A percentile compares a stretch with the other conserved stretches of the same genome.
These are phyloP conservation scores for Salix suchowensis DNA, from an alignment of 345 rosid species.

Conservation along the genomic window DNA sequence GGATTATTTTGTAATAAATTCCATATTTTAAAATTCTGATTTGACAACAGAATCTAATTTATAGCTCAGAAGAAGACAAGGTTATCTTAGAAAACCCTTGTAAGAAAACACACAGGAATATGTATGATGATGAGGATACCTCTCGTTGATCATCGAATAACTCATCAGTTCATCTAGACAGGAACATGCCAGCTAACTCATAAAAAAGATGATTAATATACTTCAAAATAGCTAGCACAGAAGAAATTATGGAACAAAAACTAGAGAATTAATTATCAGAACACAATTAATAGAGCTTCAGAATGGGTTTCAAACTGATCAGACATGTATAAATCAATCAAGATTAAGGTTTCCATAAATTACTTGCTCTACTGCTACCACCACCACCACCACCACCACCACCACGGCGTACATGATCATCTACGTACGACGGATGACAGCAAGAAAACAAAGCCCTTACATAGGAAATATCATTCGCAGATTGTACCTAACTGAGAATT, in stretches of 20 bases:
- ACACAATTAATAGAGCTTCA: background rate
- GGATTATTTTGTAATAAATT: too few relatives aligned
- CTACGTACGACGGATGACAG: background rate
- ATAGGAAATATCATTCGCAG: background rate
- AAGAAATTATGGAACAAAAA: background rate
- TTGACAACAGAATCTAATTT: too few relatives aligned
- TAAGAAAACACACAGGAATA: background rate
- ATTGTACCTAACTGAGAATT: background rate
- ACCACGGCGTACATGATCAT: background rate
- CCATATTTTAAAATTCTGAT: too few relatives aligned
- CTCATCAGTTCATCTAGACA: background rate
- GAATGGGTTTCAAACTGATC: background rate
- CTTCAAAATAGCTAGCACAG: background rate
- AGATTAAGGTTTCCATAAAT: background rate
- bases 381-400: background rate
- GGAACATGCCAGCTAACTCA: constrained; percentile 1
- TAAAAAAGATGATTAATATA: background rate
- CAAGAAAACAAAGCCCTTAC: background rate
- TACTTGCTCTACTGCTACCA: background rate
- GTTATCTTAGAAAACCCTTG: background rate
- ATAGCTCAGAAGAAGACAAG: too few relatives aligned
- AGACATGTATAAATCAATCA: background rate
- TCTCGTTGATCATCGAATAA: background rate
- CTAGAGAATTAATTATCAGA: background rate
- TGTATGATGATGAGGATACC: background rate